Conservation (phyloP, 108 stramenopile species). For the Nitzschia sp. region DNA sequence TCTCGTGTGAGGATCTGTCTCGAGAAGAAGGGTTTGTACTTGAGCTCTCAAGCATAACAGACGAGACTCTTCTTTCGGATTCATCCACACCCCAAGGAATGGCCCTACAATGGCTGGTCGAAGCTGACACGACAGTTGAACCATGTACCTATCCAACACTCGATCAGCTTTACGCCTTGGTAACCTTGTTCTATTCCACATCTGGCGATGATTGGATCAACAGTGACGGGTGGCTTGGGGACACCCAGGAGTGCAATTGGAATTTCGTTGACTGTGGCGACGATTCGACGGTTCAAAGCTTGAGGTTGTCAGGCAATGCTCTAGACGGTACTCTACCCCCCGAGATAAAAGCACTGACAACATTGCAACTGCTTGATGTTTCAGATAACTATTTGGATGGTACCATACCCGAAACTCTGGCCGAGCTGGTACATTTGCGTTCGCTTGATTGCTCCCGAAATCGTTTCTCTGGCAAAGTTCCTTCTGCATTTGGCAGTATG, state of each 20-base stretch:
- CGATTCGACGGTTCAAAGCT: neutral
- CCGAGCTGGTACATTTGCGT: neutral
- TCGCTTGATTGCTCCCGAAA: constrained; percentile 3
- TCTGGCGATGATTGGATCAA: constrained; percentile 27
- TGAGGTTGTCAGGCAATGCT: constrained; percentile 12
- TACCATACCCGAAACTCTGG: constrained; percentile 15
- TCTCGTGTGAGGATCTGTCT: no score
- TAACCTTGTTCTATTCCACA: constrained; percentile 32
- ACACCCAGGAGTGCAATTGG: constrained; percentile 23
- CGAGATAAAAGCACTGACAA: constrained; percentile 14
- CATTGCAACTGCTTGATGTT: constrained; percentile 13
- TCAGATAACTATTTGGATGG: constrained; percentile 23
- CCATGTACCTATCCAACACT: constrained; percentile 36
- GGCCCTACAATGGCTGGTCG: constrained; percentile 29
- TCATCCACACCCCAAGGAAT: constrained; percentile 31
- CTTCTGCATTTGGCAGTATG: constrained; percentile 12
- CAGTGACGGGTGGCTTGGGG: constrained; percentile 26
- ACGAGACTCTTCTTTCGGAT: constrained; percentile 6
- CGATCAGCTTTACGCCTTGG: constrained; percentile 30
- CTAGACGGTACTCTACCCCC: constrained; percentile 20
- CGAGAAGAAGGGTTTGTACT: no score
- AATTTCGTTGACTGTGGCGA: constrained; percentile 4
- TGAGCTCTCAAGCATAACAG: neutral
- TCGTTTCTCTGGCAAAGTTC: constrained; percentile 14
- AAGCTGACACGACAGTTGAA: constrained; percentile 18